Evolutionary conservation across 1,139 yeast species (phyloP).

Genomic region (Waltiozyma sp.): DNA sequence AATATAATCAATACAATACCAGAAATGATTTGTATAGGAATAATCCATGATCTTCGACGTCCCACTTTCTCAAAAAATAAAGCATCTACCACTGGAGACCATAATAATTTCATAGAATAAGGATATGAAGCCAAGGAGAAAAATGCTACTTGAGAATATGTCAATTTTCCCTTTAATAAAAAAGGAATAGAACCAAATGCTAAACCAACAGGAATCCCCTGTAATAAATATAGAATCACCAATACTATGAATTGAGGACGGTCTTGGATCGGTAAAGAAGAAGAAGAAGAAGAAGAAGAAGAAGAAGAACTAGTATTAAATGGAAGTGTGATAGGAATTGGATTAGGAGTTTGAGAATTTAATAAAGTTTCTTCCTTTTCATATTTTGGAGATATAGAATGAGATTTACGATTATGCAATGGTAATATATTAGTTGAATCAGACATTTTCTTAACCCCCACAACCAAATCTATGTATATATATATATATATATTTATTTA

Average conservation of each 20-base stretch:
- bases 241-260: conserved; percentile 64
- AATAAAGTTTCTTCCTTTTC: neutral
- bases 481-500: too few species aligned
- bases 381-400: neutral
- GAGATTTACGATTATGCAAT: neutral
- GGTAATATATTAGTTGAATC: neutral
- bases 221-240: conserved; percentile 65
- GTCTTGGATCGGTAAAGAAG: conserved; percentile 28
- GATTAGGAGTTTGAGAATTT: neutral
- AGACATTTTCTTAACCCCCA: too few species aligned
- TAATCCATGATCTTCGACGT: conserved; percentile 85
- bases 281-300: neutral
- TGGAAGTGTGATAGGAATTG: neutral
- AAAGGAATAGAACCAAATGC: conserved; percentile 97
- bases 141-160: conserved; percentile 82
- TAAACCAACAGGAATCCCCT: conserved; percentile 92
- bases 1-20: conserved; percentile 56
- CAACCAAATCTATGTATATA: too few species aligned
- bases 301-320: too few species aligned
- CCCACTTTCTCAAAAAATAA: conserved; percentile 60
- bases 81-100: conserved; percentile 97
- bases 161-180: conserved; percentile 57
- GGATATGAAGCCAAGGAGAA: conserved; percentile 93
- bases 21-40: conserved; percentile 77
- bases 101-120: conserved; percentile 76